Base-by-base conservation (phyloP, 495 filamentous ascomycete genomes). In the Corynascus novoguineensis region DNA sequence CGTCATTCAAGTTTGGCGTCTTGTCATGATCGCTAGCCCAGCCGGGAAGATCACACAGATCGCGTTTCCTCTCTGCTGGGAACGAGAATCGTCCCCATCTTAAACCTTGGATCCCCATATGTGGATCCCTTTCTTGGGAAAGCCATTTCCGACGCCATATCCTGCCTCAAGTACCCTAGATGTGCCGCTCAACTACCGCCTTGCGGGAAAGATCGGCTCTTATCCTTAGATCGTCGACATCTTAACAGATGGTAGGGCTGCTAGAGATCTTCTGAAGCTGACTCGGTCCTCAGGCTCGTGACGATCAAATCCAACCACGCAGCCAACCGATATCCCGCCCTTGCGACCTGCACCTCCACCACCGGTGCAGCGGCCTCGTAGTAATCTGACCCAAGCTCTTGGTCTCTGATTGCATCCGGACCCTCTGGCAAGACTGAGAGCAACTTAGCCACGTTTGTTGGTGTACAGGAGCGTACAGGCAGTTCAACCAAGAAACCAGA, bases 341-440 rank as follows among this genome's bases (percentile, higher is more conserved):
- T 86, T 3, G 87, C 88, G 62, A 96, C 79, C 69, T 88, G 82
- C 59, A 82, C 58, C 73, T 92, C 83, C 38, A 93, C 75, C 44
- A 86, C 78, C 19, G 78, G 80, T 17, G 79, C 71, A 14, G 84
- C 81, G 17, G 73, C 73, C 44, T 85, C 72, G 64, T 84, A 86
- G 69, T 92, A 92, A 7, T 72, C 71, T 0, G 76, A 77, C 48
- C 76, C 76, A 22, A 89, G 66, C 63, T 89, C 86, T 61, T 80
- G 67, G 6, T 77, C 79, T 3, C 64, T 61, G 27, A 87, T 78
- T 9, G 73, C 78, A 4, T 71, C 64, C 4, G 75, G 71, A 1
- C 81, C 84, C 17, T 76, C 65, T 2, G 81, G 81, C 38, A 89
- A 59, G 2, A 89, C 83, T 74, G 15, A 22, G 19, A 49, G 41